Evolutionary conservation across 2,329 filamentous ascomycete species (phyloP).

Genomic region (Trichophyton verrucosum): DNA sequence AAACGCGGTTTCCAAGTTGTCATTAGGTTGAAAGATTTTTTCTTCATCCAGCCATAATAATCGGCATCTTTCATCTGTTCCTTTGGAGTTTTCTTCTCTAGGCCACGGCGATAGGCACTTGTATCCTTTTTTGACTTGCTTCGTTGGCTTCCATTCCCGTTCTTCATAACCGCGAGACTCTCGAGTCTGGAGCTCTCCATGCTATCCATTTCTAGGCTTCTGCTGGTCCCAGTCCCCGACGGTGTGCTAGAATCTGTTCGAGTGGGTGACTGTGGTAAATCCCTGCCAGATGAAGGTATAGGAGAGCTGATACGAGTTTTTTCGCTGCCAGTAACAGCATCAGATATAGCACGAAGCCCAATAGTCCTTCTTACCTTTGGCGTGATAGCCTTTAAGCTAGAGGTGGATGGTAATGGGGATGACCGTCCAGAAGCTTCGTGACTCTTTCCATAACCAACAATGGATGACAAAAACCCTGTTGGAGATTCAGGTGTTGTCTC

Average conservation of each 20-base stretch:
- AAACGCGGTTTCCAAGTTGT: conserved; percentile 93
- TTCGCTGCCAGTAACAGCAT: conserved; percentile 47
- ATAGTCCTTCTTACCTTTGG: conserved; percentile 47
- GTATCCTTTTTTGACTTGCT: conserved; percentile 82
- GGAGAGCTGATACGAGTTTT: conserved; percentile 37
- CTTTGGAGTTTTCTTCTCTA: conserved; percentile 66
- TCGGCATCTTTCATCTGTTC: conserved; percentile 80
- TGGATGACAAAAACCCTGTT: conserved; percentile 33
- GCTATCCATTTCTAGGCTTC: conserved; percentile 70
- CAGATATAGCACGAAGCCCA: conserved; percentile 75
- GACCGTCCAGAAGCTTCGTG: conserved; percentile 41
- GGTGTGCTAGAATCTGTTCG: conserved; percentile 56
- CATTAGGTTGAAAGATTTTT: conserved; percentile 92
- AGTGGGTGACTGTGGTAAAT: conserved; percentile 51
- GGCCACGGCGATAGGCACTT: conserved; percentile 78
- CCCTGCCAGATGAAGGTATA: conserved; percentile 36
- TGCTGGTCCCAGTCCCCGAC: conserved; percentile 41
- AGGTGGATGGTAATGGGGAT: conserved; percentile 30
- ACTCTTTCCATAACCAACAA: conserved; percentile 23
- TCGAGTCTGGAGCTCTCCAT: conserved; percentile 45
- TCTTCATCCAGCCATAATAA: conserved; percentile 99
- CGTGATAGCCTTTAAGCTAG: conserved; percentile 46
- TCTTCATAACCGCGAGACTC: conserved; percentile 41
- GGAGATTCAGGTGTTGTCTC: conserved; percentile 37
- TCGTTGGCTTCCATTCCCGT: conserved; percentile 32